Percentiles rank a stretch among this genome's conserved stretches.
These are phyloP conservation scores for Hortaea sp. DNA, from an alignment of 2,329 filamentous ascomycete genomes.

Conservation along the genomic window DNA sequence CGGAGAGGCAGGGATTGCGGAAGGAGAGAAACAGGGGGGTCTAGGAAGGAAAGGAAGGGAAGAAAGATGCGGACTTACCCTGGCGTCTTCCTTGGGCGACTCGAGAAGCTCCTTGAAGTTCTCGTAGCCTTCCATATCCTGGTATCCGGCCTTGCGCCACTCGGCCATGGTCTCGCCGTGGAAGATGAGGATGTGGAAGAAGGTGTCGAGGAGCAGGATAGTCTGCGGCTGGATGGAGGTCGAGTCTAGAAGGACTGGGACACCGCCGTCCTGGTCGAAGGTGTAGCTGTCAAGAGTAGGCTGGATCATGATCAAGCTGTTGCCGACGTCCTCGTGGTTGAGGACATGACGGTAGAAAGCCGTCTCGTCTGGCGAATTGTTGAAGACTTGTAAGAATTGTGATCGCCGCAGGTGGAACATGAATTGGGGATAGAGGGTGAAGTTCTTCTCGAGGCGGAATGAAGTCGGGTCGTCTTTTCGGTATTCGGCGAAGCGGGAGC, in stretches of 20 bases:
- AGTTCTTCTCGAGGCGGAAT: conserved; percentile 96
- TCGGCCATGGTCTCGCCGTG: conserved; percentile 96
- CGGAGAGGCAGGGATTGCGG: neutral
- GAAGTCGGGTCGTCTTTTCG: conserved; percentile 96
- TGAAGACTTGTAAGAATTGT: conserved; percentile 98
- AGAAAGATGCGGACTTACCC: conserved; percentile 48
- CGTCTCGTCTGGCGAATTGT: conserved; percentile 97
- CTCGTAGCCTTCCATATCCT: conserved; percentile 96
- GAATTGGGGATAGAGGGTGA: conserved; percentile 96
- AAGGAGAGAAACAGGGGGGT: neutral
- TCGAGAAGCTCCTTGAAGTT: conserved; percentile 85
- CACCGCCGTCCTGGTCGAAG: conserved; percentile 85
- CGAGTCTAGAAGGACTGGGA: conserved; percentile 91
- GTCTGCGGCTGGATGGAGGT: conserved; percentile 92
- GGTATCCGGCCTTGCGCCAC: conserved; percentile 96
- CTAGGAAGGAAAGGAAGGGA: neutral
- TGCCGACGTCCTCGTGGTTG: conserved; percentile 93
- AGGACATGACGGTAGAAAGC: conserved; percentile 97
- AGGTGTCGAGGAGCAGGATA: conserved; percentile 88
- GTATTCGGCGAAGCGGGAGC: conserved; percentile 94
- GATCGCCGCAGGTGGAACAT: conserved; percentile 98
- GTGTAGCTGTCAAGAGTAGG: conserved; percentile 95
- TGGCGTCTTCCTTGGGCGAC: conserved; percentile 91
- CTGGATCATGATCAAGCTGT: conserved; percentile 97
- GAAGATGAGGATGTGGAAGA: conserved; percentile 99